These are phyloP conservation scores for Fraxinus americana DNA, from an alignment of 257 asterid genomes.

Conservation along the genomic window DNA sequence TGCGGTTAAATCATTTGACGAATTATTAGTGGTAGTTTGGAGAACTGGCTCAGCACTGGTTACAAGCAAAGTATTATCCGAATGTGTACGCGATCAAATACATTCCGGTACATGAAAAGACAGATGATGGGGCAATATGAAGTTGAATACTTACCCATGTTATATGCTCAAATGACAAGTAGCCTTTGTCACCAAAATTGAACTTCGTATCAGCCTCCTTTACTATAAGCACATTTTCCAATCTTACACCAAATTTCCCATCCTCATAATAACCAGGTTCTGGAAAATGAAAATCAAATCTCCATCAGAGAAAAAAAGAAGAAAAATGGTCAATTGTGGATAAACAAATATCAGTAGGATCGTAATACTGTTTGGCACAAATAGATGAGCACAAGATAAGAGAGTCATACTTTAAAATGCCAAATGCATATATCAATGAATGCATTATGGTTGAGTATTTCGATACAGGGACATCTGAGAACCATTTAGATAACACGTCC, in stretches of 20 bases:
- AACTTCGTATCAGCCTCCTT: slow-evolving; percentile 86
- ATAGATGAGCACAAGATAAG: not conserved
- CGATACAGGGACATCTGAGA: not conserved
- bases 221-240: slow-evolving; percentile 88
- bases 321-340: not conserved
- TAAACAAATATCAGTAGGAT: not conserved
- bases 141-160: slow-evolving; percentile 73
- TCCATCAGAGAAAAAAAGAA: slow-evolving; percentile 7
- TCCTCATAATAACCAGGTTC: slow-evolving; percentile 99
- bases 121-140: slow-evolving; percentile 2
- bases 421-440: not conserved
- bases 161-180: slow-evolving; percentile 82
- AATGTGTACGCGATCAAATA: not conserved
- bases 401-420: not conserved
- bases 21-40: not conserved
- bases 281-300: slow-evolving; percentile 35
- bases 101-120: not conserved
- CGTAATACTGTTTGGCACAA: not conserved
- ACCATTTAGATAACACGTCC: not conserved
- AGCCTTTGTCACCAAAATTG: slow-evolving; percentile 84
- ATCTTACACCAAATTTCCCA: slow-evolving; percentile 89
- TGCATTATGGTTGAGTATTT: not conserved
- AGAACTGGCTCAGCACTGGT: not conserved
- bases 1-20: not conserved
- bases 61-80: not conserved